phyloP scores from a whole-genome alignment of 306 rosid species.

The Corylus americana region DNA sequence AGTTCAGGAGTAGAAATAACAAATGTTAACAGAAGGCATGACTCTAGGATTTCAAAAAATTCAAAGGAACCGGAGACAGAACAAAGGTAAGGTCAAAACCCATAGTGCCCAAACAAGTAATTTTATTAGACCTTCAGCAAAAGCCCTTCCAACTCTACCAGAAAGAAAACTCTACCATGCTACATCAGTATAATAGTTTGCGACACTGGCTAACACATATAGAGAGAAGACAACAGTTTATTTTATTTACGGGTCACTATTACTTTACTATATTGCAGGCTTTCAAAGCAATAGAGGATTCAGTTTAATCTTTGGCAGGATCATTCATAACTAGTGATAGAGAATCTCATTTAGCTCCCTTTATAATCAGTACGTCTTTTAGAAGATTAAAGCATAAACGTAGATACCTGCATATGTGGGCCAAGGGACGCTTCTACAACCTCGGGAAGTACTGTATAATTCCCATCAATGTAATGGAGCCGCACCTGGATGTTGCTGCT shows the following conservation, averaged over 20 bases:
- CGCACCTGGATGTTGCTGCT: slow-evolving; percentile 83
- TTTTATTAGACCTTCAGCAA: background rate
- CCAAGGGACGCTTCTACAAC: slow-evolving; percentile 94
- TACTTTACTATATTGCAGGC: background rate
- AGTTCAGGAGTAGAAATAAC: slow-evolving; percentile 18
- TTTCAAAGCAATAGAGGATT: slow-evolving; percentile 17
- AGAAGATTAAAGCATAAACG: slow-evolving; percentile 9
- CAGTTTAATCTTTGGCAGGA: slow-evolving; percentile 9
- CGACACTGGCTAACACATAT: background rate
- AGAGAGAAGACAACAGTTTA: background rate
- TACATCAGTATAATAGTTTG: background rate
- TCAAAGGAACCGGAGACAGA: background rate
- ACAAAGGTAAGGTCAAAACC: background rate
- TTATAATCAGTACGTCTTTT: slow-evolving; percentile 1
- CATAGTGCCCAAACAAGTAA: background rate
- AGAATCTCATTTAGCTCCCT: slow-evolving; percentile 15
- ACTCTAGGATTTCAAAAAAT: background rate
- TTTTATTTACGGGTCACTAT: slow-evolving; percentile 4
- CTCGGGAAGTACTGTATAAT: slow-evolving; percentile 90
- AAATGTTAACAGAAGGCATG: background rate
- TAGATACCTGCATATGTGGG: slow-evolving; percentile 89
- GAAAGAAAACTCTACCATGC: background rate
- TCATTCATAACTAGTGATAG: slow-evolving; percentile 18
- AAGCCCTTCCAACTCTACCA: background rate
- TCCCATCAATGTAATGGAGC: slow-evolving; percentile 93